phyloP scores from a whole-genome alignment of 116 monocot genomes.

The Cymodocea nodosa region DNA sequence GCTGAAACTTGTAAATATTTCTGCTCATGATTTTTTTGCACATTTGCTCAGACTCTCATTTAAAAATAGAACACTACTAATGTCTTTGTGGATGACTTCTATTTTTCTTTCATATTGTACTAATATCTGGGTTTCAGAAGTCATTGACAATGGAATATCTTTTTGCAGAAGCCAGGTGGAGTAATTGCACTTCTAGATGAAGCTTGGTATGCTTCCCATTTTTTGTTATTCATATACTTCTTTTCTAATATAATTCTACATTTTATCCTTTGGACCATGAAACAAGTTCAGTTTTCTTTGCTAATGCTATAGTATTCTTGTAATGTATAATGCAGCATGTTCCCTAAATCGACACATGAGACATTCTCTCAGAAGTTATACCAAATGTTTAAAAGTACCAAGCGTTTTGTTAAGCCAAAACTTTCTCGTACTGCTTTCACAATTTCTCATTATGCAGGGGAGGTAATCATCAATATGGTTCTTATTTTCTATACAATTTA shows the following conservation, averaged over 20 bases:
- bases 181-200: constrained; percentile 64
- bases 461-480: constrained; percentile 18
- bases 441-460: constrained; percentile 76
- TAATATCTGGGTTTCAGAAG: background rate
- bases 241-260: too few relatives aligned
- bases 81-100: too few relatives aligned
- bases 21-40: too few relatives aligned
- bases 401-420: constrained; percentile 59
- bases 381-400: constrained; percentile 45
- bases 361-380: constrained; percentile 56
- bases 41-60: too few relatives aligned
- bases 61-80: too few relatives aligned
- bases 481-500: too few relatives aligned
- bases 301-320: constrained; percentile 1
- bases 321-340: constrained; percentile 31
- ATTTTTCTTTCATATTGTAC: background rate
- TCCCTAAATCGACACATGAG: constrained; percentile 61
- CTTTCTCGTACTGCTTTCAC: constrained; percentile 67
- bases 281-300: too few relatives aligned
- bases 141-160: background rate
- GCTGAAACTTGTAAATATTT: too few relatives aligned
- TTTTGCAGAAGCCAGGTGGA: constrained; percentile 35
- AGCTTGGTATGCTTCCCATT: constrained; percentile 43
- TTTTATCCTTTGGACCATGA: too few relatives aligned
- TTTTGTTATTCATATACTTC: background rate